These are phyloP conservation scores for Sphaerulina populicola DNA, from an alignment of 2,329 filamentous ascomycete species.

Conservation along the genomic window DNA sequence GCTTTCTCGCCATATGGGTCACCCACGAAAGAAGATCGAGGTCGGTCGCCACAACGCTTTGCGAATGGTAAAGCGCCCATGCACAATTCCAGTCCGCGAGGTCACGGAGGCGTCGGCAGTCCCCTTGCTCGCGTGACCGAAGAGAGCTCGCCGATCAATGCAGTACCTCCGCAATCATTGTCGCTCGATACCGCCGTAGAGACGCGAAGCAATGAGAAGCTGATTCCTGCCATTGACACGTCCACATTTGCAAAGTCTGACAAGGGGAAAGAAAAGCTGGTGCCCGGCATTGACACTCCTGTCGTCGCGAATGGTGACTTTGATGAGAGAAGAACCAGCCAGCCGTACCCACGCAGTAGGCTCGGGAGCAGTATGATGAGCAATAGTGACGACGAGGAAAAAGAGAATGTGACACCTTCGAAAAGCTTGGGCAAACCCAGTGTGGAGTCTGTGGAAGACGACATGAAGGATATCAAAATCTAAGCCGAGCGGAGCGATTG, in stretches of 20 bases:
- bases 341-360: constrained; percentile 17
- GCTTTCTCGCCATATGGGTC: constrained; percentile 57
- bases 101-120: constrained; percentile 53
- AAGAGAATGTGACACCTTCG: constrained; percentile 11
- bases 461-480: constrained; percentile 45
- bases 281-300: constrained; percentile 29
- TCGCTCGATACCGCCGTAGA: constrained; percentile 31
- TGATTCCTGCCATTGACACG: constrained; percentile 34
- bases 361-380: constrained; percentile 20
- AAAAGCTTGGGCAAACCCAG: constrained; percentile 19
- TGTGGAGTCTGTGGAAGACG: constrained; percentile 24
- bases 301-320: constrained; percentile 15
- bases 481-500: constrained; percentile 9
- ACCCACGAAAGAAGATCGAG: constrained; percentile 52
- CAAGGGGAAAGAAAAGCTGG: constrained; percentile 34
- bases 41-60: constrained; percentile 63
- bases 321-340: constrained; percentile 16
- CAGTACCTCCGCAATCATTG: constrained; percentile 30
- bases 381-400: constrained; percentile 19
- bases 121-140: constrained; percentile 68
- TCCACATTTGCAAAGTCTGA: constrained; percentile 12
- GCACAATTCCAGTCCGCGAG: constrained; percentile 55
- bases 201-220: constrained; percentile 18
- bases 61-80: constrained; percentile 51
- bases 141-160: constrained; percentile 40